Conservation (phyloP, 495 filamentous ascomycete genomes). For the Penicillium malachiteum region DNA sequence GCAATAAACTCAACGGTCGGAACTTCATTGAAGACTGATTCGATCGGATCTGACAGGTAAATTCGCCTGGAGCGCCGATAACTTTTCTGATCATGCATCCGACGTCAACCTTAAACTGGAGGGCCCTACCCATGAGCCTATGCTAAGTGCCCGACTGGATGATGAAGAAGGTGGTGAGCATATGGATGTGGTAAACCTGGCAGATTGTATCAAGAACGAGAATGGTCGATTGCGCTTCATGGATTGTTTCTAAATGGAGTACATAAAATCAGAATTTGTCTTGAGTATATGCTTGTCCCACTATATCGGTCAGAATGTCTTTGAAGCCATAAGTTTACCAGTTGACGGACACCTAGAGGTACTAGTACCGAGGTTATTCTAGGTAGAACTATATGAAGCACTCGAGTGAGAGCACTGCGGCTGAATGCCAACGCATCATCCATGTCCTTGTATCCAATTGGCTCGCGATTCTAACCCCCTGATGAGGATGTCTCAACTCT, state of each 20-base stretch:
- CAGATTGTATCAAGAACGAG: conserved; percentile 29
- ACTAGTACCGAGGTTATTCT: no score
- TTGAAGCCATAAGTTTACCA: no score
- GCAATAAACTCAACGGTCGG: neutral
- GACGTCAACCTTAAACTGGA: conserved; percentile 20
- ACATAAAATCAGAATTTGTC: no score
- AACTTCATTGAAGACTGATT: neutral
- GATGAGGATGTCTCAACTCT: neutral
- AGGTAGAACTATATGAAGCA: neutral
- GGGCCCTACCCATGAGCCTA: conserved; percentile 17
- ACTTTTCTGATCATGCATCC: conserved; percentile 13
- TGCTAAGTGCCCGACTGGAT: conserved; percentile 19
- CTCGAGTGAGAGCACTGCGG: neutral
- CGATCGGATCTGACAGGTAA: conserved; percentile 12
- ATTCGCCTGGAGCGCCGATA: conserved; percentile 20
- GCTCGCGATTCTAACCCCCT: no score
- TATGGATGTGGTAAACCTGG: conserved; percentile 20
- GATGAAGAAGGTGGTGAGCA: conserved; percentile 11
- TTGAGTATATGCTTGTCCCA: no score
- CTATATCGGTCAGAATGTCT: no score
- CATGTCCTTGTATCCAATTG: neutral
- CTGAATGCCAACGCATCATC: neutral
- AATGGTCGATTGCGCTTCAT: conserved; percentile 25
- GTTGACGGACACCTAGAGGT: no score
- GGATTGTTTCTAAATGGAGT: conserved; percentile 23